These are phyloP conservation scores for Thecaphora thlaspeos DNA, from an alignment of 1,284 basidiomycete species.

Conservation along the genomic window DNA sequence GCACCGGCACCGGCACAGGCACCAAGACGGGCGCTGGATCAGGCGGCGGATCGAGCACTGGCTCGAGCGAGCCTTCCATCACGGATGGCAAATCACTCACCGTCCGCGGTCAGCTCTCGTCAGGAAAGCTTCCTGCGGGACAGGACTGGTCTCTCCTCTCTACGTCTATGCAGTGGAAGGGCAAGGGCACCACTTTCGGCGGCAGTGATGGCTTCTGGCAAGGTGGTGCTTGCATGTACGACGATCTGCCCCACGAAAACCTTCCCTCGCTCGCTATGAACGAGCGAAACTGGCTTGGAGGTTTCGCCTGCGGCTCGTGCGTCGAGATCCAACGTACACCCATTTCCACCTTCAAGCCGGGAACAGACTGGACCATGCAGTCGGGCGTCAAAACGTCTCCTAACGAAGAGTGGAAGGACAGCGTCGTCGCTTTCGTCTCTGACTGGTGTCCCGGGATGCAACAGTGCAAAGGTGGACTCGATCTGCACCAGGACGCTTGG, in stretches of 20 bases:
- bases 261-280: constrained; percentile 32
- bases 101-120: background rate
- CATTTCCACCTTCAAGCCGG: constrained; percentile 18
- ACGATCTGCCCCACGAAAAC: constrained; percentile 21
- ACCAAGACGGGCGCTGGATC: too few relatives aligned
- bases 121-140: too few relatives aligned
- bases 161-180: background rate
- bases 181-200: constrained; percentile 16
- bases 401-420: constrained; percentile 12
- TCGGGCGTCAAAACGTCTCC: background rate
- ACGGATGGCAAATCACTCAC: background rate
- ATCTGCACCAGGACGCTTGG: constrained; percentile 36
- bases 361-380: constrained; percentile 15
- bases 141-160: background rate
- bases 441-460: constrained; percentile 27
- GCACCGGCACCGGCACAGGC: too few relatives aligned
- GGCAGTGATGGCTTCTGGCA: constrained; percentile 17
- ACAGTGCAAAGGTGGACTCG: constrained; percentile 33
- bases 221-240: constrained; percentile 33
- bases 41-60: too few relatives aligned
- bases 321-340: constrained; percentile 23
- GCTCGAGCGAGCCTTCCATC: too few relatives aligned
- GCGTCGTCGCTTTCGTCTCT: constrained; percentile 23
- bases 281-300: constrained; percentile 26
- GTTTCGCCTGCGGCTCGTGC: constrained; percentile 31